phyloP scores from a whole-genome alignment of 1,284 basidiomycete genomes.

The Kwoniella shivajii region DNA sequence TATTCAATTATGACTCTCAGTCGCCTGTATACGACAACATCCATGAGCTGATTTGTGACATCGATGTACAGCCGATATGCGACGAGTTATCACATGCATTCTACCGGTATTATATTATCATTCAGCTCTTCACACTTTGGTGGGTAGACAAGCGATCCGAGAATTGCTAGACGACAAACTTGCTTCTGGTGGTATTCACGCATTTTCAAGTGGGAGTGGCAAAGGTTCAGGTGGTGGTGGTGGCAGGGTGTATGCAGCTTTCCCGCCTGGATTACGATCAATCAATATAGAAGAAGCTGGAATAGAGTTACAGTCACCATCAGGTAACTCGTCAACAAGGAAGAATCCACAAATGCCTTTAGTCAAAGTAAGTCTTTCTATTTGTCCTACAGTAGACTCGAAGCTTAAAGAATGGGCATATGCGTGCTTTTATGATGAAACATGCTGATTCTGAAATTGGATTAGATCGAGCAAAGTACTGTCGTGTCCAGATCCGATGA shows the following conservation, averaged over 20 bases:
- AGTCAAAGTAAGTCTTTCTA: not conserved
- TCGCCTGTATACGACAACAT: not conserved
- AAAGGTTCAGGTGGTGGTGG: conserved; percentile 5
- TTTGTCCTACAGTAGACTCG: not conserved
- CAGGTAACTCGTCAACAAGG: not conserved
- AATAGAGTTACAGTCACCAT: conserved; percentile 1
- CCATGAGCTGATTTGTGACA: not conserved
- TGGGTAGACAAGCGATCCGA: conserved; percentile 9
- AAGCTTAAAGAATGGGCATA: not conserved
- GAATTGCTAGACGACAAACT: conserved; percentile 10
- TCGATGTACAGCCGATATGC: conserved; percentile 1
- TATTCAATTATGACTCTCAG: conserved; percentile 1
- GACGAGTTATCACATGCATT: conserved; percentile 8
- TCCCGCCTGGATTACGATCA: conserved; percentile 3
- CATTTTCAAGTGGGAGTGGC: conserved; percentile 4
- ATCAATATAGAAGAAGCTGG: conserved; percentile 3
- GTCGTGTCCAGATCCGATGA: conserved; percentile 5
- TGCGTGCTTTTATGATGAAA: not conserved
- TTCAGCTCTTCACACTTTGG: conserved; percentile 8
- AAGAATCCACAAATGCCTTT: not conserved
- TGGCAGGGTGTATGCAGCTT: conserved; percentile 6
- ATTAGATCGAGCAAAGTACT: conserved; percentile 4
- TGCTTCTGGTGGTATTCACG: conserved; percentile 7
- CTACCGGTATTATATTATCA: conserved; percentile 13
- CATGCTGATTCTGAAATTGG: not conserved